Evolutionary conservation across 1,284 basidiomycete species (phyloP).

Genomic region (Hortiboletus rubellus): DNA sequence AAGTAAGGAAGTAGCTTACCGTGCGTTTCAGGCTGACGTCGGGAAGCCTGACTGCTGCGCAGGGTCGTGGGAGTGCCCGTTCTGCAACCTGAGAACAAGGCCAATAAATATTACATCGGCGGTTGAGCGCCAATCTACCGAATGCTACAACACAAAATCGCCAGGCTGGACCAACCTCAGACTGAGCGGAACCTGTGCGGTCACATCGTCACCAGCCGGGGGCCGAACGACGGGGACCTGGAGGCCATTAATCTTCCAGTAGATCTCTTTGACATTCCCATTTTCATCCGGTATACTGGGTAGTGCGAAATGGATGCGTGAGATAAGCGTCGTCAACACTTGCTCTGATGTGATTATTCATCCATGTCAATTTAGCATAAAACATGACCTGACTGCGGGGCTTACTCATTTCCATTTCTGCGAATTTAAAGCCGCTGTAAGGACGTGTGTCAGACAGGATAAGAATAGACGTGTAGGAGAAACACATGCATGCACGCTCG

Average conservation of each 20-base stretch:
- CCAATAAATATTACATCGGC: neutral
- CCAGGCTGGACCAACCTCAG: constrained; percentile 28
- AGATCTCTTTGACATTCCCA: constrained; percentile 37
- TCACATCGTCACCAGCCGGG: constrained; percentile 36
- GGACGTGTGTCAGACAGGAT: constrained; percentile 4
- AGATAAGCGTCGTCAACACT: constrained; percentile 32
- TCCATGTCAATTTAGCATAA: constrained; percentile 1
- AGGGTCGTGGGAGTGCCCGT: neutral
- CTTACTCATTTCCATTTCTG: constrained; percentile 37
- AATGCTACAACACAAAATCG: constrained; percentile 27
- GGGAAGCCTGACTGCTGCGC: neutral
- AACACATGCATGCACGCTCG: constrained; percentile 41
- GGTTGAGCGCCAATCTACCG: neutral
- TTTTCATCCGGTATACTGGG: constrained; percentile 31
- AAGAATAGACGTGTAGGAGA: neutral
- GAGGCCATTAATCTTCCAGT: constrained; percentile 40
- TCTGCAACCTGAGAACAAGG: neutral
- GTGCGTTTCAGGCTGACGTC: constrained; percentile 1
- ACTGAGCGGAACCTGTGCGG: constrained; percentile 36
- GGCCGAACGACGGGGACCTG: constrained; percentile 41
- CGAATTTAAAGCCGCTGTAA: constrained; percentile 35
- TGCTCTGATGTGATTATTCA: constrained; percentile 22
- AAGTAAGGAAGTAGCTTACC: neutral
- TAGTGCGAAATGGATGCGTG: constrained; percentile 37
- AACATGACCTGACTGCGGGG: neutral